phyloP scores from a whole-genome alignment of 1,139 yeast species.

The Lodderomyces orthopsilosis region DNA sequence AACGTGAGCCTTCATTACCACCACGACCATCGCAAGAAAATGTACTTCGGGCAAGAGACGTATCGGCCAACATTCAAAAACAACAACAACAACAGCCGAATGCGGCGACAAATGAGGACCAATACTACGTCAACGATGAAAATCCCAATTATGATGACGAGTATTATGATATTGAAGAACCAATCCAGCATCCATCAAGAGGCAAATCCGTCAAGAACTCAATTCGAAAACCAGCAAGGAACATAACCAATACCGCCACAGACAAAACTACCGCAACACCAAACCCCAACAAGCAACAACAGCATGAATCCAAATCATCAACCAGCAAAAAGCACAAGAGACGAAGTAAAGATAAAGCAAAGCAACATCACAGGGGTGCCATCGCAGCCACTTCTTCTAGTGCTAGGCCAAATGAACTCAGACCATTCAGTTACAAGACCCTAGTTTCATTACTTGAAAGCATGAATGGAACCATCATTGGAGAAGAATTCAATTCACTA shows the following conservation, averaged over 20 bases:
- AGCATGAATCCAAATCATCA: background rate
- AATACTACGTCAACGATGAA: slow-evolving; percentile 1
- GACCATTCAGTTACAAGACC: slow-evolving; percentile 59
- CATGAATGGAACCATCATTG: slow-evolving; percentile 61
- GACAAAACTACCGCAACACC: slow-evolving; percentile 5
- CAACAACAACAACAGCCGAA: slow-evolving; percentile 5
- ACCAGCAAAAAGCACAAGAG: background rate
- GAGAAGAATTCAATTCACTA: slow-evolving; percentile 69
- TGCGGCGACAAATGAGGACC: background rate
- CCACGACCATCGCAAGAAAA: slow-evolving; percentile 38
- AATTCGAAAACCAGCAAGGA: slow-evolving; percentile 17
- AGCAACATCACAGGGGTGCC: background rate
- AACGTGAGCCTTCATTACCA: slow-evolving; percentile 21
- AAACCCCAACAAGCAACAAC: background rate
- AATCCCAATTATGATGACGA: slow-evolving; percentile 25
- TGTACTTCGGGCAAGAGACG: slow-evolving; percentile 31
- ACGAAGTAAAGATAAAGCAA: background rate
- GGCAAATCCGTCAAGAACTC: slow-evolving; percentile 38
- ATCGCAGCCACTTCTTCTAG: too few species aligned
- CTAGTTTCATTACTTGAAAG: slow-evolving; percentile 57
- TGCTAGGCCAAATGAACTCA: slow-evolving; percentile 20
- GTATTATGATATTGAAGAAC: slow-evolving; percentile 36
- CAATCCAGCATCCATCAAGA: slow-evolving; percentile 31
- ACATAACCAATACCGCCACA: slow-evolving; percentile 9
- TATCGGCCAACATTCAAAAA: slow-evolving; percentile 18